Conservation (phyloP, 352 stramenopile species). For the Plasmopara viticola region DNA sequence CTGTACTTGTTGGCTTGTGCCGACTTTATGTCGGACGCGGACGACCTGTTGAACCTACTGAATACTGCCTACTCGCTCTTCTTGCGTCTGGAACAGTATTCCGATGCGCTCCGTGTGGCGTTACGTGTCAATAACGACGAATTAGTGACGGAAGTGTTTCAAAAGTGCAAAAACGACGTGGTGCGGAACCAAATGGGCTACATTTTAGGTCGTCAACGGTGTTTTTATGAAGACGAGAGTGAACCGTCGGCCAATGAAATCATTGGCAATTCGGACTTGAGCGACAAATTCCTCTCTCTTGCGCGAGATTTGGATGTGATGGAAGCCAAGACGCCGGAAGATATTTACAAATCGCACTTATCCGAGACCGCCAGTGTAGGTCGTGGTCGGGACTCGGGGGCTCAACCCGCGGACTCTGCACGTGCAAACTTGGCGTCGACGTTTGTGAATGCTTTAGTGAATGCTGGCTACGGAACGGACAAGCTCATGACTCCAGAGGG, state of each 20-base stretch:
- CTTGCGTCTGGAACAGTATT: constrained; percentile 89
- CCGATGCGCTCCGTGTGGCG: constrained; percentile 95
- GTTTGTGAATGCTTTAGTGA: constrained; percentile 99
- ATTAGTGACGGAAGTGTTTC: constrained; percentile 70
- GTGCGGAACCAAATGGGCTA: constrained; percentile 92
- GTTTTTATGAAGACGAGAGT: constrained; percentile 93
- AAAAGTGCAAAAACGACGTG: constrained; percentile 59
- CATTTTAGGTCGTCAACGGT: constrained; percentile 92
- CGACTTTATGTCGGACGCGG: constrained; percentile 98
- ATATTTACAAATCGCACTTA: constrained; percentile 99
- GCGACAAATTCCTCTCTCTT: constrained; percentile 94
- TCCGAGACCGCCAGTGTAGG: constrained; percentile 91
- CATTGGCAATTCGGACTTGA: constrained; percentile 96
- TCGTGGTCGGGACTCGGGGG: constrained; percentile 55
- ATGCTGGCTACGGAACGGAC: constrained; percentile 97
- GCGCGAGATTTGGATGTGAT: constrained; percentile 96
- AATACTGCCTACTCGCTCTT: constrained; percentile 95
- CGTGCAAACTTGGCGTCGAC: constrained; percentile 97
- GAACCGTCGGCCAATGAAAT: constrained; percentile 89
- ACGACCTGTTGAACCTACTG: constrained; percentile 91
- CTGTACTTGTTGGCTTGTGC: constrained; percentile 97
- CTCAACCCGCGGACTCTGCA: constrained; percentile 92
- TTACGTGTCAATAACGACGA: constrained; percentile 87
- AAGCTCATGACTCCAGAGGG: constrained; percentile 92
- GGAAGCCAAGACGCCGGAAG: constrained; percentile 94